phyloP scores from a whole-genome alignment of 2,329 filamentous ascomycete genomes.

The Rhynchosporium agropyri region DNA sequence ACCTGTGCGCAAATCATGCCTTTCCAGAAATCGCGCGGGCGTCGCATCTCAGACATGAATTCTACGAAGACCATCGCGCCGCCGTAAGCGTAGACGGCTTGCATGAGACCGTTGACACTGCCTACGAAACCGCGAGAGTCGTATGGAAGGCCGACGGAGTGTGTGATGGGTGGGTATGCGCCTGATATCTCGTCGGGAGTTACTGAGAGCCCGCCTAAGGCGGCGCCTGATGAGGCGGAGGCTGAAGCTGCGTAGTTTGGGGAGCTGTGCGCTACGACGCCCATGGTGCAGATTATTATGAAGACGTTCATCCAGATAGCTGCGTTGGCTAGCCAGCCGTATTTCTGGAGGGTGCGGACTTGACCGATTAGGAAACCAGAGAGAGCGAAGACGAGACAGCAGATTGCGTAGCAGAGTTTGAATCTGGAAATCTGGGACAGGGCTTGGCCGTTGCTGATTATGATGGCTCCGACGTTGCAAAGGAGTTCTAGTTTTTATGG shows the following conservation, averaged over 20 bases:
- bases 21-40: slow-evolving; percentile 49
- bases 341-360: slow-evolving; percentile 56
- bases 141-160: slow-evolving; percentile 26
- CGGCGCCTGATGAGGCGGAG: no score
- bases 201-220: no score
- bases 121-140: slow-evolving; percentile 30
- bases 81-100: slow-evolving; percentile 57
- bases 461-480: slow-evolving; percentile 49
- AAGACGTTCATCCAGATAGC: slow-evolving; percentile 57
- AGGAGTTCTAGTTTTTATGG: no score
- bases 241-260: slow-evolving; percentile 2
- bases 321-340: slow-evolving; percentile 58
- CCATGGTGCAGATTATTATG: slow-evolving; percentile 50
- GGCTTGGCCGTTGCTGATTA: slow-evolving; percentile 54
- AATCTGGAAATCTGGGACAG: slow-evolving; percentile 54
- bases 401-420: slow-evolving; percentile 54
- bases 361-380: slow-evolving; percentile 57
- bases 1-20: slow-evolving; percentile 45
- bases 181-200: no score
- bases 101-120: slow-evolving; percentile 31
- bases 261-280: slow-evolving; percentile 50
- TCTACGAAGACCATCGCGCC: slow-evolving; percentile 60
- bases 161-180: background rate
- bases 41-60: slow-evolving; percentile 55
- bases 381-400: slow-evolving; percentile 52